Evolutionary conservation across 2,329 filamentous ascomycete species (phyloP).

Genomic region (Lithohypha guttulata): DNA sequence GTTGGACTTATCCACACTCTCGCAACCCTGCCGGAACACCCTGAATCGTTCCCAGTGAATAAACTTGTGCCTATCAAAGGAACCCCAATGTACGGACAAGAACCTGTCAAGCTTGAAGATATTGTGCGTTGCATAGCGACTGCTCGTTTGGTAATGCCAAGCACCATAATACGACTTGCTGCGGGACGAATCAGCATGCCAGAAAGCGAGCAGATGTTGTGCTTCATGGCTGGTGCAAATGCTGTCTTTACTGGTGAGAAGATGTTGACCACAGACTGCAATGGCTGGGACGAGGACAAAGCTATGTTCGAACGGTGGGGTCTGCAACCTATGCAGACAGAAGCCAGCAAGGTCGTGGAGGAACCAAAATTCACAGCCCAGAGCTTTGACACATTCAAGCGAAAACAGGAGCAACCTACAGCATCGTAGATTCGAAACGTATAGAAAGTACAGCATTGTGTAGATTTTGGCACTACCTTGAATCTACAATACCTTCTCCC

Average conservation of each 20-base stretch:
- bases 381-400: constrained; percentile 15
- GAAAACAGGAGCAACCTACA: not conserved
- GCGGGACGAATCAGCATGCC: constrained; percentile 74
- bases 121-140: constrained; percentile 76
- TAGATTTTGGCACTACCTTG: not conserved
- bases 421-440: not conserved
- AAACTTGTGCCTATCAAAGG: constrained; percentile 84
- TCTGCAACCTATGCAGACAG: constrained; percentile 58
- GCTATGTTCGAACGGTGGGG: constrained; percentile 78
- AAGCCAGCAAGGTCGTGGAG: constrained; percentile 20
- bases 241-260: constrained; percentile 94
- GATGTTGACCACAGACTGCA: constrained; percentile 88
- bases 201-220: constrained; percentile 80
- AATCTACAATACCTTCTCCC: too few relatives aligned
- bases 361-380: constrained; percentile 20
- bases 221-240: constrained; percentile 84
- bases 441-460: not conserved
- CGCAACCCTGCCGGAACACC: constrained; percentile 67
- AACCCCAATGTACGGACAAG: constrained; percentile 67
- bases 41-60: constrained; percentile 86
- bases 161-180: constrained; percentile 76
- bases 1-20: constrained; percentile 76
- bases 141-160: constrained; percentile 70
- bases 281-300: constrained; percentile 80
- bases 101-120: constrained; percentile 63